phyloP scores from a whole-genome alignment of 1,284 basidiomycete species.

The Fomitiporia mediterranea region DNA sequence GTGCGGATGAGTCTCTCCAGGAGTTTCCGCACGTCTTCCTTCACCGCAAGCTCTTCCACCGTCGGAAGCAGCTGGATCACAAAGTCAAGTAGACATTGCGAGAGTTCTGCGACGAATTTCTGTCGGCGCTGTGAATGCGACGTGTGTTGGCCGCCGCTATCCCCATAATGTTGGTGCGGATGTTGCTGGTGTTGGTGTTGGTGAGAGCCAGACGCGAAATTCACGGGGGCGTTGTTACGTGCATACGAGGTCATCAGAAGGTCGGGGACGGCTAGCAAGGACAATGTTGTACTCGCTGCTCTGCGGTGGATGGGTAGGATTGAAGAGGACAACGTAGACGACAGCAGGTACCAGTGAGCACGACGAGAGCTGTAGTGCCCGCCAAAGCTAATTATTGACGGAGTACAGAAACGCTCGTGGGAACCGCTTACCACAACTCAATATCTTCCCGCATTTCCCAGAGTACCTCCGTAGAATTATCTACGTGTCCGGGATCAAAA shows the following conservation, averaged over 20 bases:
- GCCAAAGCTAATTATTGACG: neutral
- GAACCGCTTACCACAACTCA: slow-evolving; percentile 1
- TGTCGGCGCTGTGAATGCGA: slow-evolving; percentile 30
- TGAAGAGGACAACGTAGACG: slow-evolving; percentile 3
- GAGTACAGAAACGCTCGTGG: neutral
- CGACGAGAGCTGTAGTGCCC: neutral
- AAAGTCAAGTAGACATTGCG: slow-evolving; percentile 72
- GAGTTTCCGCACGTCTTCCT: slow-evolving; percentile 93
- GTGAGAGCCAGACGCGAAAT: slow-evolving; percentile 9
- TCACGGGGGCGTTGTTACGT: slow-evolving; percentile 12
- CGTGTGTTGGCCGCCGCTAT: neutral
- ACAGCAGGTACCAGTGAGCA: neutral
- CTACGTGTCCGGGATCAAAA: too few species aligned
- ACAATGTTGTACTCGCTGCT: neutral
- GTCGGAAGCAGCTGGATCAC: slow-evolving; percentile 88
- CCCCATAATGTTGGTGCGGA: neutral
- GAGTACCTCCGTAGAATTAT: too few species aligned
- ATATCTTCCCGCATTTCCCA: neutral
- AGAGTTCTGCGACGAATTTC: slow-evolving; percentile 64
- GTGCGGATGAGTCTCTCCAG: slow-evolving; percentile 93
- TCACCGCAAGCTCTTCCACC: slow-evolving; percentile 84
- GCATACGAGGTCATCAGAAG: slow-evolving; percentile 20
- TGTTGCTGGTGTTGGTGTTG: slow-evolving; percentile 11
- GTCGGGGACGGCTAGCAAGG: slow-evolving; percentile 2
- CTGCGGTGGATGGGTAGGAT: neutral